These are phyloP conservation scores for Podaxis sp. DNA, from an alignment of 768 basidiomycete genomes.

Conservation along the genomic window DNA sequence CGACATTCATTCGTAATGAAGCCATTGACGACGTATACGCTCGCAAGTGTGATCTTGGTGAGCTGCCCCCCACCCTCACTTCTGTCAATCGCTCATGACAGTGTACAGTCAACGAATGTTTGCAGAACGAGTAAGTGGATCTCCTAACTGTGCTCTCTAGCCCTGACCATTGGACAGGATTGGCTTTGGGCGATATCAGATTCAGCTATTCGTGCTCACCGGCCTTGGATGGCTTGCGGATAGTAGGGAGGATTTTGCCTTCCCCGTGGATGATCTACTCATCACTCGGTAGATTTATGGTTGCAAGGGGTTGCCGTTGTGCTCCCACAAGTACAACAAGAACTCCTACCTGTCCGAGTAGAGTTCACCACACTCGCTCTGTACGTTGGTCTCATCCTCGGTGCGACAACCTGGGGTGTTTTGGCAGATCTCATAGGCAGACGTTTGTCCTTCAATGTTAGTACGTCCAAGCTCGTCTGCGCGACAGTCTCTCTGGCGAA, in stretches of 20 bases:
- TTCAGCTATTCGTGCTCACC: constrained; percentile 40
- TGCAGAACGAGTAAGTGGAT: constrained; percentile 38
- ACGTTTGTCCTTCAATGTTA: constrained; percentile 38
- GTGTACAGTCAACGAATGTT: constrained; percentile 35
- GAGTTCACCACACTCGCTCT: constrained; percentile 44
- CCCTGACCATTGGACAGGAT: constrained; percentile 25
- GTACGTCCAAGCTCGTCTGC: background rate
- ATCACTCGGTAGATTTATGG: constrained; percentile 31
- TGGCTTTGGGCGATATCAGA: constrained; percentile 46
- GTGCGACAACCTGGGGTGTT: constrained; percentile 45
- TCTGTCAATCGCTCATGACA: background rate
- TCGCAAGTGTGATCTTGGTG: constrained; percentile 7
- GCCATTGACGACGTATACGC: constrained; percentile 7
- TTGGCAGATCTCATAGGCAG: constrained; percentile 47
- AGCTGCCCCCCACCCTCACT: background rate
- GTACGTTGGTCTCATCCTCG: constrained; percentile 44
- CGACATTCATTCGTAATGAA: background rate
- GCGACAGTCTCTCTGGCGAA: background rate
- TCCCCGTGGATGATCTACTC: background rate
- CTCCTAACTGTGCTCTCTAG: background rate
- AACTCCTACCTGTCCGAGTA: constrained; percentile 36
- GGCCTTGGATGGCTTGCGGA: constrained; percentile 48
- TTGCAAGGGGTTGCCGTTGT: constrained; percentile 44
- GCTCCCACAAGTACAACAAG: constrained; percentile 37
- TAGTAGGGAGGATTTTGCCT: constrained; percentile 26